phyloP scores from a whole-genome alignment of 192 early-diverging fungal species.

The Coemansia sp. region DNA sequence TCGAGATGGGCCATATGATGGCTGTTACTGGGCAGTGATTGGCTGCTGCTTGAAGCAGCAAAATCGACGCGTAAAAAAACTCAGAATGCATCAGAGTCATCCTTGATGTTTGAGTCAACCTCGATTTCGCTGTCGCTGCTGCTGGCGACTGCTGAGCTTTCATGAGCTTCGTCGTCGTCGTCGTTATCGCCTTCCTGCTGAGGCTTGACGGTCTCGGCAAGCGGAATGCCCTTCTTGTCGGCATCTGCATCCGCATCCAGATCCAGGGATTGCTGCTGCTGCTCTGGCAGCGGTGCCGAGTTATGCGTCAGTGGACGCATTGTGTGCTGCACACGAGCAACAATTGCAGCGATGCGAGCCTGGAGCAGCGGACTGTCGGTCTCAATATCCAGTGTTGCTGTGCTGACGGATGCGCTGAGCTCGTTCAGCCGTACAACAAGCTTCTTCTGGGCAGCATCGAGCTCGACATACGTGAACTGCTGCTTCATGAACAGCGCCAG shows the following conservation, averaged over 20 bases:
- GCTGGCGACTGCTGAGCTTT: background rate
- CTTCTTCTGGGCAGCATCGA: constrained; percentile 13
- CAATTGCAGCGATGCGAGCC: constrained; percentile 35
- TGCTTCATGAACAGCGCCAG: constrained; percentile 45
- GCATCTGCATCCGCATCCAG: background rate
- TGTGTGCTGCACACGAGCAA: constrained; percentile 38
- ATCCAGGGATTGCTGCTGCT: background rate
- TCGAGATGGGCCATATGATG: constrained; percentile 12
- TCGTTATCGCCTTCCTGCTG: background rate
- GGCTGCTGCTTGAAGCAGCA: constrained; percentile 14
- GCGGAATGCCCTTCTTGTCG: background rate
- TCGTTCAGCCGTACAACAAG: constrained; percentile 33
- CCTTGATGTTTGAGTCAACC: background rate
- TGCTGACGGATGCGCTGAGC: constrained; percentile 19
- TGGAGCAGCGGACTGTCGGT: constrained; percentile 37
- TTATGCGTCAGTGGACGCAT: constrained; percentile 43
- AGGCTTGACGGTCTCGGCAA: background rate
- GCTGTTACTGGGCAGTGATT: constrained; percentile 8
- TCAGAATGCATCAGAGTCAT: background rate
- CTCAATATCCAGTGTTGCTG: constrained; percentile 28
- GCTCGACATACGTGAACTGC: constrained; percentile 41
- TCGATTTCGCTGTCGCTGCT: constrained; percentile 9
- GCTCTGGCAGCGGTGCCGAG: constrained; percentile 27
- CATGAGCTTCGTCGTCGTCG: background rate
- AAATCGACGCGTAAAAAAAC: background rate